A percentile compares a stretch with the other conserved stretches of the same genome.
These are phyloP conservation scores for Coniochaeta sp. DNA, from an alignment of 2,329 filamentous ascomycete genomes.

Conservation along the genomic window DNA sequence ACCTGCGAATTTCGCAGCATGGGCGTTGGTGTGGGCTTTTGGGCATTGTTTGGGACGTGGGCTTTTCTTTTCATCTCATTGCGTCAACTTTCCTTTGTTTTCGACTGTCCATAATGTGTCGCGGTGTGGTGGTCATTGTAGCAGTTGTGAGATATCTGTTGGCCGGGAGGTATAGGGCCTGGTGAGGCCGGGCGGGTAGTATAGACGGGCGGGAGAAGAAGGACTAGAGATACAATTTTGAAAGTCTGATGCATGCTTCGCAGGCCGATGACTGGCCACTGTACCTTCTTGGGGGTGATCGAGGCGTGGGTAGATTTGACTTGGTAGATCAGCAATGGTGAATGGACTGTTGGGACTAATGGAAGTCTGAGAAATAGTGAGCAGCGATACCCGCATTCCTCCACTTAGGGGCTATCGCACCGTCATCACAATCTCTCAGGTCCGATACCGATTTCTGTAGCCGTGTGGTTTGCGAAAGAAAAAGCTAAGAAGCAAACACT, in stretches of 20 bases:
- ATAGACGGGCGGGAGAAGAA: not conserved
- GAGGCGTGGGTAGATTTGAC: not conserved
- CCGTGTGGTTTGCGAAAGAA: no score
- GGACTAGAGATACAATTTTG: not conserved
- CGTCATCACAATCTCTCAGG: no score
- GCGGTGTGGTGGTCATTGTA: not conserved
- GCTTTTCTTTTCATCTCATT: slow-evolving; percentile 11
- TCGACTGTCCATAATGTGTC: slow-evolving; percentile 12
- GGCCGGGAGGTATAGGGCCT: not conserved
- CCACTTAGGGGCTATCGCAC: no score
- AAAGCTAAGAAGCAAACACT: not conserved
- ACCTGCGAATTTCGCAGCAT: not conserved
- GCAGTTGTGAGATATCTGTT: not conserved
- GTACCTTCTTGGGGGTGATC: not conserved
- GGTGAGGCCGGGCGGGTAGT: not conserved
- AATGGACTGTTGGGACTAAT: not conserved
- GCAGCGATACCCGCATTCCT: no score
- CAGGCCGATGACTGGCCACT: not conserved
- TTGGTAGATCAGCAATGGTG: slow-evolving; percentile 1
- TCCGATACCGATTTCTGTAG: no score
- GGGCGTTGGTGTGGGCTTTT: slow-evolving; percentile 7
- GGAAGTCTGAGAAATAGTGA: no score
- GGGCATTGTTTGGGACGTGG: slow-evolving; percentile 7
- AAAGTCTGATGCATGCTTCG: not conserved
- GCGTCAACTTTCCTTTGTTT: slow-evolving; percentile 16